These are phyloP conservation scores for Acaromyces ingoldii DNA, from an alignment of 1,284 basidiomycete species.

Conservation along the genomic window DNA sequence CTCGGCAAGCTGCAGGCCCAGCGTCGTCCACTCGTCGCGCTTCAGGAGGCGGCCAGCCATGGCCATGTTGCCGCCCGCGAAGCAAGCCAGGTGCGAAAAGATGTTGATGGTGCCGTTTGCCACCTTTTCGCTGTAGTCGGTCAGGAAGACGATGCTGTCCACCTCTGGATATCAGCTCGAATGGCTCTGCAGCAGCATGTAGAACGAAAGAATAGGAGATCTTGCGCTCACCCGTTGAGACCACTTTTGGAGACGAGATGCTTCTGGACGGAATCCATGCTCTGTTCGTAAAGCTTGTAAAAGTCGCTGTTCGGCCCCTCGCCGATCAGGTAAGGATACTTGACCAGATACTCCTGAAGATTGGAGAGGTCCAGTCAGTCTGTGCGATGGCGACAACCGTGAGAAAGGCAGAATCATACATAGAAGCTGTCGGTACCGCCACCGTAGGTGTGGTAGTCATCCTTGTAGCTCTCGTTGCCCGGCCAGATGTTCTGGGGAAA, in stretches of 20 bases:
- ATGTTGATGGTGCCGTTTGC: constrained; percentile 22
- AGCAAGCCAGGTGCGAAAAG: constrained; percentile 38
- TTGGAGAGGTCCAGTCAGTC: too few relatives aligned
- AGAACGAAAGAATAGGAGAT: too few relatives aligned
- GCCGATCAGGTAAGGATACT: constrained; percentile 28
- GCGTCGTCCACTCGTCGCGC: constrained; percentile 12
- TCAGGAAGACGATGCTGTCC: constrained; percentile 19
- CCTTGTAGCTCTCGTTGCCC: background rate
- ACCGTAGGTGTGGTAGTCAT: constrained; percentile 35
- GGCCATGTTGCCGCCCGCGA: constrained; percentile 38
- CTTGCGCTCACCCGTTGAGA: constrained; percentile 31
- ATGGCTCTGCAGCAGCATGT: too few relatives aligned
- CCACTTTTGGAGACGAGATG: constrained; percentile 16
- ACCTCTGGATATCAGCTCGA: constrained; percentile 14
- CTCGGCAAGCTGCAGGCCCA: constrained; percentile 30
- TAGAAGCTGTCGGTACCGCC: constrained; percentile 41
- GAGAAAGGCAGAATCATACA: too few relatives aligned
- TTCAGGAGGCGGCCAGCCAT: constrained; percentile 32
- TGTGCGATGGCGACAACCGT: too few relatives aligned
- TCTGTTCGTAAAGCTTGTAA: background rate
- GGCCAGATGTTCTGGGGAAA: constrained; percentile 20
- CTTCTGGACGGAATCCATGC: background rate
- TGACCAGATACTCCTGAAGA: constrained; percentile 38
- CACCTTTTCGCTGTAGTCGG: constrained; percentile 28
- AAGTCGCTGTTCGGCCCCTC: constrained; percentile 1